Percentiles rank a stretch among this genome's conserved stretches.
These are phyloP conservation scores for Sugiyamaella lignohabitans DNA, from an alignment of 805 yeast genomes.

Conservation along the genomic window DNA sequence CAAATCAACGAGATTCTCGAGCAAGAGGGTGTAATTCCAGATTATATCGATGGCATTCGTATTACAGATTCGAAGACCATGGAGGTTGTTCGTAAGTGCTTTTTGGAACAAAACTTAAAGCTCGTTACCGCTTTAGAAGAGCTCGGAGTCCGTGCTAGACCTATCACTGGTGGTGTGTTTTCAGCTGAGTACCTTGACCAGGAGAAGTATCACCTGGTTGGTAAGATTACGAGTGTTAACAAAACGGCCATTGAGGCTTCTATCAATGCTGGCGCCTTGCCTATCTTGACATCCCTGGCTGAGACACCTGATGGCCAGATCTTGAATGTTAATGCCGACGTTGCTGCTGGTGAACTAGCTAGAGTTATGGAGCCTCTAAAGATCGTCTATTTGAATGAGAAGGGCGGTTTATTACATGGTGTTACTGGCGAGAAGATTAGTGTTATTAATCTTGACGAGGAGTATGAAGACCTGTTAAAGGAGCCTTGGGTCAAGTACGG, in stretches of 20 bases:
- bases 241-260: constrained; percentile 89
- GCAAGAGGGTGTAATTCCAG: constrained; percentile 91
- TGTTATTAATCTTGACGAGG: constrained; percentile 90
- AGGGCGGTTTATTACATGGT: constrained; percentile 95
- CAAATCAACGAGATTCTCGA: constrained; percentile 93
- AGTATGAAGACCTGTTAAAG: constrained; percentile 82
- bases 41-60: constrained; percentile 92
- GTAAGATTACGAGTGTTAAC: constrained; percentile 78
- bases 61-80: constrained; percentile 91
- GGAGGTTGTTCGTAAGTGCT: constrained; percentile 93
- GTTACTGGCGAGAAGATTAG: constrained; percentile 84
- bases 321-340: constrained; percentile 95
- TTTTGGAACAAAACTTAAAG: constrained; percentile 89
- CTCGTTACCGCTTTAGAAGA: constrained; percentile 93
- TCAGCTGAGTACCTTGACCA: constrained; percentile 86
- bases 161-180: constrained; percentile 96
- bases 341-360: constrained; percentile 97
- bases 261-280: constrained; percentile 92
- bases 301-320: constrained; percentile 97
- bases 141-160: constrained; percentile 97
- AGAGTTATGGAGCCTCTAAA: constrained; percentile 95
- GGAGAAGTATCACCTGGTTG: constrained; percentile 87
- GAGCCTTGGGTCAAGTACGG: constrained; percentile 99
- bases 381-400: constrained; percentile 92
- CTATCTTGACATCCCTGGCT: constrained; percentile 92